Percentiles rank a stretch among this genome's conserved stretches.
These are phyloP conservation scores for Bisporella sp. DNA, from an alignment of 2,329 filamentous ascomycete genomes.

Conservation along the genomic window DNA sequence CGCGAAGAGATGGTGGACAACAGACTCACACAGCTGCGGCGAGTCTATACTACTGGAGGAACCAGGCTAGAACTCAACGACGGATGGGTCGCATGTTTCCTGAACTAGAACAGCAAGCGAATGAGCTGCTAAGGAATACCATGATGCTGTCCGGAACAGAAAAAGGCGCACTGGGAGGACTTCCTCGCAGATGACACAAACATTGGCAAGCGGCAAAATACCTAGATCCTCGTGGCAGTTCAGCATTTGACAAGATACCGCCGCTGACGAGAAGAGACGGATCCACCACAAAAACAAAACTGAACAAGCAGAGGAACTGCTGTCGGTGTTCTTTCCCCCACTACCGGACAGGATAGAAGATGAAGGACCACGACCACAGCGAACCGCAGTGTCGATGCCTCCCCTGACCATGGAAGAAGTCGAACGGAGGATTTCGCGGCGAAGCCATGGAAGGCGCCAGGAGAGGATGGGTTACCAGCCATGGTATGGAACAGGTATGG, in stretches of 20 bases:
- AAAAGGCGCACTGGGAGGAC: slow-evolving; percentile 22
- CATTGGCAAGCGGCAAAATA: slow-evolving; percentile 27
- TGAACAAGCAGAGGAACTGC: slow-evolving; percentile 9
- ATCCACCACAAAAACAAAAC: slow-evolving; percentile 1
- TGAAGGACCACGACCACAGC: slow-evolving; percentile 1
- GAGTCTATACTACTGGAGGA: slow-evolving; percentile 25
- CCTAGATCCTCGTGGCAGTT: slow-evolving; percentile 13
- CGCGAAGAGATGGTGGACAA: slow-evolving; percentile 26
- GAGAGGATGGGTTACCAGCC: too few species aligned
- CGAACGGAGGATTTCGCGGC: too few species aligned
- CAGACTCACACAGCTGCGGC: slow-evolving; percentile 23
- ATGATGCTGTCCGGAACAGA: slow-evolving; percentile 20
- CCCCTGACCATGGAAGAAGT: too few species aligned
- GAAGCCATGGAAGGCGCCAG: too few species aligned
- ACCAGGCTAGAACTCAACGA: slow-evolving; percentile 17
- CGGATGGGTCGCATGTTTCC: slow-evolving; percentile 6
- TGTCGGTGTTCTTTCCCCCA: slow-evolving; percentile 10
- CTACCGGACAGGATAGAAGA: slow-evolving; percentile 5
- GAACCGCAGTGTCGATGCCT: background rate
- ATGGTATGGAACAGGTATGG: too few species aligned
- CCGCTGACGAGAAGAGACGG: slow-evolving; percentile 14
- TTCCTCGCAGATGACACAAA: slow-evolving; percentile 24
- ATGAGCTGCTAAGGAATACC: slow-evolving; percentile 9
- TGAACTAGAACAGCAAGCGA: slow-evolving; percentile 17
- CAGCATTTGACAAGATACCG: slow-evolving; percentile 21